Evolutionary conservation across 768 basidiomycete species (phyloP), one percentile per base, ranked within the genome.

Genomic region (Macrocybe gigantea): DNA sequence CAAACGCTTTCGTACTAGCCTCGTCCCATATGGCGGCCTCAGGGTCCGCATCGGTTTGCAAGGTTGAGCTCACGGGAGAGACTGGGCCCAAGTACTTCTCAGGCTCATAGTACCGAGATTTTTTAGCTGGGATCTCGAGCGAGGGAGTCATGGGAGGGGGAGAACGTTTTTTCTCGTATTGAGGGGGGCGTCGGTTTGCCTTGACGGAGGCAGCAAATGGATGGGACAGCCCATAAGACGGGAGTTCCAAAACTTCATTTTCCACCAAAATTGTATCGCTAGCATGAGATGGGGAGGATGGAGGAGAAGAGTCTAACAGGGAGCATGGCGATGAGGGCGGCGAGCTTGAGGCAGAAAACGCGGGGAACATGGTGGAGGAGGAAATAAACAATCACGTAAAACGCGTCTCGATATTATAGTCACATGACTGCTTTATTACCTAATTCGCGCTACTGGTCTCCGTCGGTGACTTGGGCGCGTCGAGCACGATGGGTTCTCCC

Each of bases 161-260:
- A 45, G 41, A 45, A 29, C 47, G 58, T 49, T 53, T 64, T 44
- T 68, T 72, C 56, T 81, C 77, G 41, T 78, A 76, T 9, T 68
- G 55, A 3, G 72, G 73, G 29, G 67, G 73, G 4, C 56, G 56
- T 55, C 69, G 70, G 30, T 55, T 65, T 3, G 74, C 70, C 47
- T 77, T 78, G 3, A 74, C 73, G 1, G 82, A 80, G 0, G 73
- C 84, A 9, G 85, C 79, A 45, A 82, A 78, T 0, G 82, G 83
- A 54, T 85, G 62, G 50, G 30, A 50, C 52, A 50, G 58, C 40
- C 2, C 22, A 4, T 22, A 22, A 22, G 22, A 22, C 22, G 31
- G 50, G 49, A 53, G 51, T 37, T 48, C 14, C 8, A 53, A 52
- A 29, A 45, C 43, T 44, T 51, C 54, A 10, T 56, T 22, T 22